Conservation (phyloP, 2,329 filamentous ascomycete genomes). For the Immersiporthe knoxdaviesiana region DNA sequence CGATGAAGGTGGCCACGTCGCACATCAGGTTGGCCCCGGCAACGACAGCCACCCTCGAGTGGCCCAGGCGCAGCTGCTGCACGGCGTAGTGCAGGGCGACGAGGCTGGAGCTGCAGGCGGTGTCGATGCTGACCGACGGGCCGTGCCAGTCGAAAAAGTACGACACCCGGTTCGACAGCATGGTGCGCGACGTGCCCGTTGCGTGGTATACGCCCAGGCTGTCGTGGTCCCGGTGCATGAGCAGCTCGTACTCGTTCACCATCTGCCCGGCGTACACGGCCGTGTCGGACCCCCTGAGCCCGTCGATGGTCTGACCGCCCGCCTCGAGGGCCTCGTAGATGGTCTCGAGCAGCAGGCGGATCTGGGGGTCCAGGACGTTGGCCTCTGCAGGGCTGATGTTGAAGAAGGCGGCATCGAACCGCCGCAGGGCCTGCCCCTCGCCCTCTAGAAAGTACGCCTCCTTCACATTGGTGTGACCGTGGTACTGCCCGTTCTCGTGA, state of each 20-base stretch:
- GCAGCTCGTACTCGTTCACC: slow-evolving; percentile 34
- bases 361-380: slow-evolving; percentile 27
- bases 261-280: slow-evolving; percentile 37
- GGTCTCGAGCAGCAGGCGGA: slow-evolving; percentile 28
- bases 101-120: slow-evolving; percentile 47
- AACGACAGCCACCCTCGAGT: slow-evolving; percentile 39
- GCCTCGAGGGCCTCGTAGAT: slow-evolving; percentile 33
- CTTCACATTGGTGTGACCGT: slow-evolving; percentile 36
- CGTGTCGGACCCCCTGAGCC: slow-evolving; percentile 33
- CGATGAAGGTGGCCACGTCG: slow-evolving; percentile 37
- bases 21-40: slow-evolving; percentile 42
- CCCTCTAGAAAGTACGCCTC: slow-evolving; percentile 30
- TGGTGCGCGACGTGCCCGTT: slow-evolving; percentile 38
- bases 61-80: slow-evolving; percentile 38
- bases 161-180: slow-evolving; percentile 44
- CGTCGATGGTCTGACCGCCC: slow-evolving; percentile 29
- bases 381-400: slow-evolving; percentile 32
- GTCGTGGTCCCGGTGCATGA: slow-evolving; percentile 27
- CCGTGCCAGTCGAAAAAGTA: too few species aligned
- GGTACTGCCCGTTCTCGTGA: slow-evolving; percentile 35
- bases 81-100: slow-evolving; percentile 45
- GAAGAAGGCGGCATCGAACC: slow-evolving; percentile 35
- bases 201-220: slow-evolving; percentile 35
- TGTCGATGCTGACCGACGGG: slow-evolving; percentile 47
- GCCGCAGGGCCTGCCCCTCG: not conserved